These are phyloP conservation scores for Peronospora belbahrii DNA, from an alignment of 352 stramenopile species.

Conservation along the genomic window DNA sequence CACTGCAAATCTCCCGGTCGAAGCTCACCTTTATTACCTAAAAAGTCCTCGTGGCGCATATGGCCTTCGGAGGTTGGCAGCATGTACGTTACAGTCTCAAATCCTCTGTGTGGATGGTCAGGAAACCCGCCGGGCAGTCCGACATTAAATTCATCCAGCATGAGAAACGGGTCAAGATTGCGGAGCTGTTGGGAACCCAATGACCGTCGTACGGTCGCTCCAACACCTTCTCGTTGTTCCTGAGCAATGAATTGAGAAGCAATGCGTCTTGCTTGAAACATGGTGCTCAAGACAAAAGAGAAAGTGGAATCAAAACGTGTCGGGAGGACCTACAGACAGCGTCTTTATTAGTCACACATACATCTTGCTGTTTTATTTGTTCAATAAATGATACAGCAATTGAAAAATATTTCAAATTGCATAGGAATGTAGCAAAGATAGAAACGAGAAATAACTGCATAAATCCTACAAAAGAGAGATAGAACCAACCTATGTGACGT, in stretches of 20 bases:
- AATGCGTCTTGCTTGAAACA: constrained; percentile 33
- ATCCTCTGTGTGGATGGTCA: constrained; percentile 87
- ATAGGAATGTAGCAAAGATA: neutral
- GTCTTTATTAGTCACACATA: constrained; percentile 21
- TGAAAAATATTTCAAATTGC: neutral
- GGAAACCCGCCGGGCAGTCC: constrained; percentile 77
- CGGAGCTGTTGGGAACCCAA: constrained; percentile 41
- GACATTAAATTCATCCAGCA: constrained; percentile 53
- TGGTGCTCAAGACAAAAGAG: no score
- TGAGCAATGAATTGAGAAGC: constrained; percentile 45
- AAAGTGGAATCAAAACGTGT: neutral
- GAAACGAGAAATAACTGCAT: constrained; percentile 2
- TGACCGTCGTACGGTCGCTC: constrained; percentile 46
- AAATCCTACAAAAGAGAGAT: no score
- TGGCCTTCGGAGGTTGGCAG: constrained; percentile 59
- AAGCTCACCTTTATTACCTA: constrained; percentile 45
- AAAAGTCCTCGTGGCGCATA: constrained; percentile 84
- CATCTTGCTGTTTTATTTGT: constrained; percentile 7
- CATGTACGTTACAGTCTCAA: constrained; percentile 90
- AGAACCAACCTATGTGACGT: constrained; percentile 13
- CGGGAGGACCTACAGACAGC: constrained; percentile 15
- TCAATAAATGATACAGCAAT: neutral
- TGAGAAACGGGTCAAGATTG: constrained; percentile 48
- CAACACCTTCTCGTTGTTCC: constrained; percentile 47
- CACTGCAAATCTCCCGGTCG: constrained; percentile 46